phyloP scores from a whole-genome alignment of 164 flowering plant genomes.

The Akebia trifoliata region DNA sequence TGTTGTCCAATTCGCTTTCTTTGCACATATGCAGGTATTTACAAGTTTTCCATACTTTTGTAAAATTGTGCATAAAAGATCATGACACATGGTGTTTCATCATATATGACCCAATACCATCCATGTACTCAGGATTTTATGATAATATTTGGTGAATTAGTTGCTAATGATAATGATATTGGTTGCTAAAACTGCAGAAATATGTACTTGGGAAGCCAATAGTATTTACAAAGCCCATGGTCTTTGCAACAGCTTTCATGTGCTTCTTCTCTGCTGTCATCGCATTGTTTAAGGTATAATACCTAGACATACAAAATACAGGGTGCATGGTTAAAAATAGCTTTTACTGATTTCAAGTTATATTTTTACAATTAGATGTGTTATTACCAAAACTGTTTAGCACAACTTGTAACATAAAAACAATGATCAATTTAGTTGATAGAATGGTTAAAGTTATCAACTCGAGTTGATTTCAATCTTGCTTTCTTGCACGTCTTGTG shows the following conservation, averaged over 20 bases:
- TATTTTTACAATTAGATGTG: too few relatives aligned
- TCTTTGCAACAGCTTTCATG: conserved; percentile 42
- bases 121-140: neutral
- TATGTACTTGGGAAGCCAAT: conserved; percentile 31
- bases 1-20: conserved; percentile 45
- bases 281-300: conserved; percentile 41
- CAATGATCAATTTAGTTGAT: too few relatives aligned
- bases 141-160: neutral
- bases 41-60: neutral
- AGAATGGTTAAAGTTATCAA: too few relatives aligned
- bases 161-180: neutral
- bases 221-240: conserved; percentile 25
- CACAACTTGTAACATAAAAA: too few relatives aligned
- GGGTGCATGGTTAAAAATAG: neutral
- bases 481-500: too few relatives aligned
- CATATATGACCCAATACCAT: neutral
- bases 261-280: conserved; percentile 43
- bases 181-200: conserved; percentile 19
- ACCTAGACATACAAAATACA: neutral
- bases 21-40: conserved; percentile 43
- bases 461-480: too few relatives aligned
- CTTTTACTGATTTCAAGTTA: too few relatives aligned
- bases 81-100: neutral
- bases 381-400: too few relatives aligned
- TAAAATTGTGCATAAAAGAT: neutral